Evolutionary conservation across 768 basidiomycete species (phyloP).

Genomic region (Suillus bovinus): DNA sequence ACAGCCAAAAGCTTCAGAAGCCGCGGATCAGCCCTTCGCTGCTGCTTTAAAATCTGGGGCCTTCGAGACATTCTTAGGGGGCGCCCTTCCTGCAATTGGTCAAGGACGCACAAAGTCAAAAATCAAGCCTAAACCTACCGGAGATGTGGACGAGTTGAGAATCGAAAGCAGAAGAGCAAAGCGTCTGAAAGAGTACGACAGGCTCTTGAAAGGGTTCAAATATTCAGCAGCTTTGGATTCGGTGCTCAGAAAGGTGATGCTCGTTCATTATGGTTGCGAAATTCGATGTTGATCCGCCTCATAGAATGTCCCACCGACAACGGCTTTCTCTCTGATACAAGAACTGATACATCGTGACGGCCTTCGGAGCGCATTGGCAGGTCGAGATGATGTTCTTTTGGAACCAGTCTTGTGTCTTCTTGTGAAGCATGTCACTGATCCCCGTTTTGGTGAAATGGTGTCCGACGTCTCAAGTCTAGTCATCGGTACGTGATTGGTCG

Average conservation of each 20-base stretch:
- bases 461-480: constrained; percentile 79
- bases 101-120: constrained; percentile 53
- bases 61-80: constrained; percentile 68
- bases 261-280: not conserved
- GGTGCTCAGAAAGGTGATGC: constrained; percentile 75
- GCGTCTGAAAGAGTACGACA: constrained; percentile 85
- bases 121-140: constrained; percentile 47
- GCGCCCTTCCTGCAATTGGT: constrained; percentile 54
- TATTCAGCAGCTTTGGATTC: constrained; percentile 95
- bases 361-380: constrained; percentile 78
- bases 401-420: constrained; percentile 90
- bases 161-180: constrained; percentile 72
- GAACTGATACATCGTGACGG: constrained; percentile 94
- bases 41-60: constrained; percentile 50
- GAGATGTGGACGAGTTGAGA: constrained; percentile 74
- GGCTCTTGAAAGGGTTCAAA: constrained; percentile 86
- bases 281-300: constrained; percentile 6
- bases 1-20: constrained; percentile 72
- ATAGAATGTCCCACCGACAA: constrained; percentile 81
- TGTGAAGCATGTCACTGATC: constrained; percentile 82
- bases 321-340: constrained; percentile 87
- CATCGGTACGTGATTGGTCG: constrained; percentile 59
- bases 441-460: constrained; percentile 89
- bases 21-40: constrained; percentile 35
- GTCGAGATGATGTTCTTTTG: constrained; percentile 90